Conservation (phyloP, 495 filamentous ascomycete genomes). For the Neurospora sp. region DNA sequence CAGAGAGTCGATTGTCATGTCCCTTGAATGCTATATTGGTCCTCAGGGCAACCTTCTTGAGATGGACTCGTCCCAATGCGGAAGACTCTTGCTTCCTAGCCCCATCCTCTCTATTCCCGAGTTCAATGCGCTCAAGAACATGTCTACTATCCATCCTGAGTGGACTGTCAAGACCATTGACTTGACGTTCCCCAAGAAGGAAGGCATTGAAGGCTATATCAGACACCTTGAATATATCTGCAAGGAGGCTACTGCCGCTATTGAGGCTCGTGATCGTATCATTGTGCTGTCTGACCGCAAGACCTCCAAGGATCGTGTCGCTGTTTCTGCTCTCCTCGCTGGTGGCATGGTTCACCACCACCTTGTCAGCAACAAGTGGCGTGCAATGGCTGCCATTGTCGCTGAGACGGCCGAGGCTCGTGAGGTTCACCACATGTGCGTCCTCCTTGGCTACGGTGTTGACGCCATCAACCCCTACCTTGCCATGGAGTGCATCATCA, state of each 20-base stretch:
- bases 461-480: slow-evolving; percentile 97
- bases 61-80: slow-evolving; percentile 87
- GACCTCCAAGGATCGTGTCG: slow-evolving; percentile 71
- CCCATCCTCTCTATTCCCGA: slow-evolving; percentile 86
- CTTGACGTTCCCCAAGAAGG: slow-evolving; percentile 85
- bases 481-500: slow-evolving; percentile 94
- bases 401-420: slow-evolving; percentile 95
- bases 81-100: slow-evolving; percentile 75
- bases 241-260: slow-evolving; percentile 72
- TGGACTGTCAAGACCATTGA: slow-evolving; percentile 96
- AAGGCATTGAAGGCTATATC: slow-evolving; percentile 79
- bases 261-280: slow-evolving; percentile 76
- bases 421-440: slow-evolving; percentile 98
- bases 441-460: slow-evolving; percentile 89
- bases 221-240: slow-evolving; percentile 86
- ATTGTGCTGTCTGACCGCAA: slow-evolving; percentile 88
- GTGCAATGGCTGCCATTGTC: slow-evolving; percentile 77
- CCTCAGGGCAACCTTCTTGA: slow-evolving; percentile 96
- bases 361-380: slow-evolving; percentile 93
- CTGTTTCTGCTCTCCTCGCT: slow-evolving; percentile 82
- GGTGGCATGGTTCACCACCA: slow-evolving; percentile 97
- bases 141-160: slow-evolving; percentile 59
- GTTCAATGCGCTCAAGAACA: slow-evolving; percentile 81
- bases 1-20: slow-evolving; percentile 98
- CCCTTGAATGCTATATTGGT: slow-evolving; percentile 92